Percentiles rank a stretch among this genome's conserved stretches.
These are phyloP conservation scores for Kappamyces sp. DNA, from an alignment of 192 early-diverging fungal species.

Conservation along the genomic window DNA sequence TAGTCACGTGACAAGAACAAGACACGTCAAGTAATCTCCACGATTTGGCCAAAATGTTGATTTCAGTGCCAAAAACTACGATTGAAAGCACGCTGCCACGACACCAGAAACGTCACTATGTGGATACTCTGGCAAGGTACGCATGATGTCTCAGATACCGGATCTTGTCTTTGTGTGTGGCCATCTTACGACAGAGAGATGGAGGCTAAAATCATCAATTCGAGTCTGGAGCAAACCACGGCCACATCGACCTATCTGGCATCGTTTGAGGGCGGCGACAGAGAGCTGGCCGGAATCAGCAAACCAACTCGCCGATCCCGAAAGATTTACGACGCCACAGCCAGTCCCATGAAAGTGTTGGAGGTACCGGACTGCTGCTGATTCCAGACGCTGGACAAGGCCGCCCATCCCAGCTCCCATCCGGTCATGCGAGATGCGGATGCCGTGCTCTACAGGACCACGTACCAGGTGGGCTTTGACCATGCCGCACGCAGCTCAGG, in stretches of 20 bases:
- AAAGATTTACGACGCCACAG: conserved; percentile 4
- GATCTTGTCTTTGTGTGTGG: neutral
- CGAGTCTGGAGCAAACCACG: conserved; percentile 17
- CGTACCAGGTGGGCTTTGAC: conserved; percentile 12
- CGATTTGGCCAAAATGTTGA: too few species aligned
- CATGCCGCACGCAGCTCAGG: neutral
- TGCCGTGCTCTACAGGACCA: conserved; percentile 10
- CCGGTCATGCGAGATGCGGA: conserved; percentile 14
- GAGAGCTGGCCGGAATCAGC: neutral
- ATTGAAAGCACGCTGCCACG: neutral
- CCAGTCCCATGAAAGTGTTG: conserved; percentile 11
- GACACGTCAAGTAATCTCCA: too few species aligned
- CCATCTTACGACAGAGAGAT: conserved; percentile 17
- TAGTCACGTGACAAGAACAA: too few species aligned
- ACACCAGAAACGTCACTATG: conserved; percentile 24
- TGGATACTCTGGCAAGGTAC: conserved; percentile 23
- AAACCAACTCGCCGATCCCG: conserved; percentile 10
- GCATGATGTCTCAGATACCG: neutral
- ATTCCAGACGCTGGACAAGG: neutral
- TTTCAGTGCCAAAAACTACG: too few species aligned
- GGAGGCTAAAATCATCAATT: conserved; percentile 22
- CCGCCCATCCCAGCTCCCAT: neutral
- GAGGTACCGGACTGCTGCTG: conserved; percentile 1
- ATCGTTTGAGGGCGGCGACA: conserved; percentile 17
- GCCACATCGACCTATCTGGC: conserved; percentile 22